Evolutionary conservation across 768 basidiomycete genomes (phyloP), one percentile per base, ranked within the genome.

Genomic region (Lepiota venenata): DNA sequence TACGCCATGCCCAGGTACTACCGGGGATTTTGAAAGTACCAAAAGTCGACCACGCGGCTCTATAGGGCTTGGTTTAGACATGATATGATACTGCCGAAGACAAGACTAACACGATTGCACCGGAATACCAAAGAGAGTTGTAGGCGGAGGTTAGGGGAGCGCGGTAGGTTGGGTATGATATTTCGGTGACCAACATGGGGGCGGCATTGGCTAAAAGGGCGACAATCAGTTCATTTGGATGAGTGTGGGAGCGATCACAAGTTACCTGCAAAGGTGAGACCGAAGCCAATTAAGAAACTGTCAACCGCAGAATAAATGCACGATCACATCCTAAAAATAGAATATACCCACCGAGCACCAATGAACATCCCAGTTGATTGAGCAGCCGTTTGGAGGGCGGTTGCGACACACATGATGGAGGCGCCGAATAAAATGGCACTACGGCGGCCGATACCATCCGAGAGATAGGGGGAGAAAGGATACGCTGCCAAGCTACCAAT

Each of bases 51-150:
- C 90, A 93, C n/a, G 89, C 89, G 36, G 90, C 84, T 56, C 82
- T 83, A 40, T 32, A 32, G 25, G 44, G 45, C 20, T 48, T 41
- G 11, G 37, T 44, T 29, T 56, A 37, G 50, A 22, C 1, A 9
- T 9, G 9, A 43, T 15, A 22, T 20, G 46, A 18, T 50, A 18
- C 18, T 4, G 21, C 40, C 41, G 1, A 8, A 37, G 16, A 27
- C 16, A 38, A 25, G 32, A 73, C 81, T 41, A 59, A 85, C 83
- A 91, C 64, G 65, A 92, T 90, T 52, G 88, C 76, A 55, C 91
- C 91, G 14, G 86, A 84, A 66, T 90, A 91, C 90, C 91, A 93
- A 56, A 91, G 83, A 27, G 88, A 86, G 75, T 91, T 90, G 74
- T 88, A 91, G 47, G 83, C 70, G 2, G 88, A 84, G 12, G 88